These are phyloP conservation scores for Cantharellus cinnabarinus DNA, from an alignment of 768 basidiomycete species.

Conservation along the genomic window DNA sequence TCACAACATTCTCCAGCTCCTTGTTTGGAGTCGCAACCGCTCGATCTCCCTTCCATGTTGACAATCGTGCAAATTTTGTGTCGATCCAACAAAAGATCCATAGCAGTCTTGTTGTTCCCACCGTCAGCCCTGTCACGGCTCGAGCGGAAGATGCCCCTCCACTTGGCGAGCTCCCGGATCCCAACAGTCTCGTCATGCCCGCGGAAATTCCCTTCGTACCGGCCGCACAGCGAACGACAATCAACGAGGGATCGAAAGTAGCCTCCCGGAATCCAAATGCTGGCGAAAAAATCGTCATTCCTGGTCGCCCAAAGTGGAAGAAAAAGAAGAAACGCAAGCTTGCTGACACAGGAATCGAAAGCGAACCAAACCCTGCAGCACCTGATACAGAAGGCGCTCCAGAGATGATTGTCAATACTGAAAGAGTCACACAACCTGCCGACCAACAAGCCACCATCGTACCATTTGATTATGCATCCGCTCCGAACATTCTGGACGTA, in stretches of 20 bases:
- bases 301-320: background rate
- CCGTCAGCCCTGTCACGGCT: background rate
- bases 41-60: too few species aligned
- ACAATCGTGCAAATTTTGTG: too few species aligned
- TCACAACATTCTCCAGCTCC: too few species aligned
- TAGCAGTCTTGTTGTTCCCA: slow-evolving; percentile 29
- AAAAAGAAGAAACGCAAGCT: background rate
- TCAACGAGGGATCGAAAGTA: background rate
- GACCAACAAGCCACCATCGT: slow-evolving; percentile 16
- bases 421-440: slow-evolving; percentile 8
- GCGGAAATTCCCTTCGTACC: slow-evolving; percentile 68
- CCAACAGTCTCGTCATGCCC: slow-evolving; percentile 13
- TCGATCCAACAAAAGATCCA: slow-evolving; percentile 30
- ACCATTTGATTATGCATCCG: slow-evolving; percentile 48
- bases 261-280: background rate
- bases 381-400: slow-evolving; percentile 25
- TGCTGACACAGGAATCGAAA: background rate
- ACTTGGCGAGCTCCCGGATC: slow-evolving; percentile 7
- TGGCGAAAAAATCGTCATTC: background rate
- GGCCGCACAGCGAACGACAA: slow-evolving; percentile 29
- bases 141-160: slow-evolving; percentile 9
- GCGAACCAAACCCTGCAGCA: background rate
- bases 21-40: too few species aligned
- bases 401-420: slow-evolving; percentile 12
- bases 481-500: slow-evolving; percentile 54